phyloP scores from a whole-genome alignment of 129 eudicot species.

The Arctium minus region DNA sequence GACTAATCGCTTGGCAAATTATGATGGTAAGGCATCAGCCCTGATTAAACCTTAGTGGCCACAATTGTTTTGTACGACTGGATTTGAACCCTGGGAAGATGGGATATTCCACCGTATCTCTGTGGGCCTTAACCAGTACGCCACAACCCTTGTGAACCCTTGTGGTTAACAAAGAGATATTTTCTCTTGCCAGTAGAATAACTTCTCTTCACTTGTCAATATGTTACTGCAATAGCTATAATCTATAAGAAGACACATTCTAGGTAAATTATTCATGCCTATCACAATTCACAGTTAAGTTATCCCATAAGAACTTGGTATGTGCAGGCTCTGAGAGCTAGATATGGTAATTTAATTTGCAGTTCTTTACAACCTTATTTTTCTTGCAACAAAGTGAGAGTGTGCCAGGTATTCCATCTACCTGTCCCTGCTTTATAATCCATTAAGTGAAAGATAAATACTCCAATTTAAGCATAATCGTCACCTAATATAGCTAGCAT shows the following conservation, averaged over 20 bases:
- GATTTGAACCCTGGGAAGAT: too few species aligned
- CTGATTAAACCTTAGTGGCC: too few species aligned
- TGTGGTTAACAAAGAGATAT: too few species aligned
- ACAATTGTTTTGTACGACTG: too few species aligned
- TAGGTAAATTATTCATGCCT: background rate
- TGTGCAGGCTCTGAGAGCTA: background rate
- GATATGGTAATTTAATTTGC: background rate
- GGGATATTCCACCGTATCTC: too few species aligned
- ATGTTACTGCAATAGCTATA: background rate
- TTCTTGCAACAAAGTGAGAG: background rate
- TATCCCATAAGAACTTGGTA: background rate
- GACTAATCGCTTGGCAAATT: too few species aligned
- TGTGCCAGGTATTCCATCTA: background rate
- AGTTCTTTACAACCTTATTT: background rate
- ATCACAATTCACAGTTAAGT: background rate
- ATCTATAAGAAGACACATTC: background rate
- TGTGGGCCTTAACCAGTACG: too few species aligned
- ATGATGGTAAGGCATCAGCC: too few species aligned
- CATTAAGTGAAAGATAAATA: constrained; percentile 1
- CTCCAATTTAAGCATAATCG: background rate
- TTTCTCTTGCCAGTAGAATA: background rate
- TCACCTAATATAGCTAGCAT: background rate
- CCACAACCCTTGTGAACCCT: too few species aligned
- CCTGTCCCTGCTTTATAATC: constrained; percentile 7
- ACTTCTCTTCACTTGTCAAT: background rate